A percentile compares a stretch with the other conserved stretches of the same genome.
phyloP scores from a whole-genome alignment of 371 early-diverging fungal species.

The Syncephalastrum racemosum region DNA sequence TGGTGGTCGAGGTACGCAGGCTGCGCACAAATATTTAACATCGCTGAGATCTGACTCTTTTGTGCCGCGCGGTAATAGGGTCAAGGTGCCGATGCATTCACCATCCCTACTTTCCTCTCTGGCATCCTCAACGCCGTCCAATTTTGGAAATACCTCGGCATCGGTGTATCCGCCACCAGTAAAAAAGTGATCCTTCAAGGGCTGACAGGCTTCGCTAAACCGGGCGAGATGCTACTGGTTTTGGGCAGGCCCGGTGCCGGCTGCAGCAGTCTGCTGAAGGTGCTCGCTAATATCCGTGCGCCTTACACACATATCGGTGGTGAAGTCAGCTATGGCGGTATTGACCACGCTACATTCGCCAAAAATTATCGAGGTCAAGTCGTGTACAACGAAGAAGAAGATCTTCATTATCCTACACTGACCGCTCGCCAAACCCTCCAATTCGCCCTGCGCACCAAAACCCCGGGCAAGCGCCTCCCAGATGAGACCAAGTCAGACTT shows the following conservation, averaged over 20 bases:
- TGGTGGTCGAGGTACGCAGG: conserved; percentile 30
- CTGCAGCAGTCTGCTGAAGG: conserved; percentile 62
- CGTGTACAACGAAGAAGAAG: conserved; percentile 51
- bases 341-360: conserved; percentile 34
- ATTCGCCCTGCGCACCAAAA: conserved; percentile 48
- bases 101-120: conserved; percentile 27
- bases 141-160: conserved; percentile 25
- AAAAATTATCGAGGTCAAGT: conserved; percentile 41
- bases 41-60: not conserved
- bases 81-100: conserved; percentile 33
- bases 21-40: not conserved
- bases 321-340: conserved; percentile 37
- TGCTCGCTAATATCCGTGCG: conserved; percentile 61
- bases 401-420: conserved; percentile 47
- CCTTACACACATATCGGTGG: conserved; percentile 52
- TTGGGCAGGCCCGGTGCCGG: conserved; percentile 72
- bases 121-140: conserved; percentile 5
- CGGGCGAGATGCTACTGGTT: conserved; percentile 71
- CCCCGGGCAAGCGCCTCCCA: conserved; percentile 42
- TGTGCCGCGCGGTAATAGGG: conserved; percentile 15
- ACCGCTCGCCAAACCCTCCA: conserved; percentile 49
- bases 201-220: conserved; percentile 54
- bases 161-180: not conserved
- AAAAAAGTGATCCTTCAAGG: conserved; percentile 43
- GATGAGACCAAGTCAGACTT: conserved; percentile 16